These are phyloP conservation scores for Apiospora aurea DNA, from an alignment of 2,329 filamentous ascomycete species.

Conservation along the genomic window DNA sequence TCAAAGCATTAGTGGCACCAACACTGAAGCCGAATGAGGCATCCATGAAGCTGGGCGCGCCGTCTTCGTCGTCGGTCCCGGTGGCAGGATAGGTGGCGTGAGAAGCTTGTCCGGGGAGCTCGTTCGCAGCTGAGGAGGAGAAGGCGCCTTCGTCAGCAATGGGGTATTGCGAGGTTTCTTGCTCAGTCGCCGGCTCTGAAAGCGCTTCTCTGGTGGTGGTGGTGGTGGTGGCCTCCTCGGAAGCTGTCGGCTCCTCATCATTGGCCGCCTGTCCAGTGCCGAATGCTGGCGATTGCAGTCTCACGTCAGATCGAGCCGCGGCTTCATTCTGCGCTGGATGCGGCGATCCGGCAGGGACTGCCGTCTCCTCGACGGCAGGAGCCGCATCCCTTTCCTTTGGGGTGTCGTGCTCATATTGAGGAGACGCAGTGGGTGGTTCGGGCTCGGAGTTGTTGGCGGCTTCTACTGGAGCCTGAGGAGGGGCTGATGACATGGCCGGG, in stretches of 20 bases:
- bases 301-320: neutral
- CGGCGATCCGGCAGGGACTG: neutral
- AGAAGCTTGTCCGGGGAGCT: neutral
- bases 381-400: neutral
- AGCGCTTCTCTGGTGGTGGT: neutral
- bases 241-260: neutral
- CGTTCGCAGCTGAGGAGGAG: neutral
- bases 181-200: neutral
- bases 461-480: neutral
- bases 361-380: neutral
- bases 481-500: neutral
- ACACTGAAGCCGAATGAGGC: constrained; percentile 8
- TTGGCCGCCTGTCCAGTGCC: neutral
- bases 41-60: neutral
- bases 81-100: neutral
- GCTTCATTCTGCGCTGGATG: neutral
- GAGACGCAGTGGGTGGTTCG: neutral
- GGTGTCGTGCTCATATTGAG: neutral
- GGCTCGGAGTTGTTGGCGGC: no score
- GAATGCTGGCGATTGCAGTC: neutral
- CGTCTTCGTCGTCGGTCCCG: neutral
- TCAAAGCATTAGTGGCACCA: neutral
- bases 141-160: neutral
- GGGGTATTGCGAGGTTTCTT: no score
- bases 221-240: neutral